Evolutionary conservation across 768 basidiomycete species (phyloP), one percentile per base, ranked within the genome.

Genomic region (Psilocybe sp.): DNA sequence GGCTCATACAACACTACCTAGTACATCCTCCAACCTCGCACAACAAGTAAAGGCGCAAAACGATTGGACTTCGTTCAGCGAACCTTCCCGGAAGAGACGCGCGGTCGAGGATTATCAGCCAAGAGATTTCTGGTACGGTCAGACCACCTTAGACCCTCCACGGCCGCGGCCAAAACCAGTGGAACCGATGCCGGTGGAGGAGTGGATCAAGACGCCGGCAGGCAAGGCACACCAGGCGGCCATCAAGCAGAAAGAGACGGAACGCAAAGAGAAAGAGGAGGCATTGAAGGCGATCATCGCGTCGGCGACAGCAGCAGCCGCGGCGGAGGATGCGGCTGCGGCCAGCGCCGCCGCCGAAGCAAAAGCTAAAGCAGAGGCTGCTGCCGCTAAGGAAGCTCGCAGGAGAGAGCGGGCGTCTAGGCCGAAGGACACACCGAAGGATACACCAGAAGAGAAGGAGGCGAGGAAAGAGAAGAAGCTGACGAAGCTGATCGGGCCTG

Each of bases 391-490:
- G 43, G 65, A 60, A 3, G 59, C 60, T 33, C 63, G 62, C 43
- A 72, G 66, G 58, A 74, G 72, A 58, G 58, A 64, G 33, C 70
- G 69, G 52, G 57, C 66, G 11, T 41, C 49, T 4, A 28, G 23
- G 1, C 52, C 62, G 18, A 75, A 71, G 59, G 84, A 81, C 60
- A 55, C 57, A 12, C 65, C 68, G 50, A 45, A 53, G 45, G 23
- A 4, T 28, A 70, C 77, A 36, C 64, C 76, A 40, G 81, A 85
- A 55, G 80, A 85, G 59, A 84, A 77, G 63, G 82, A 86, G 62
- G 78, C 72, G 4, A 74, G 75, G 44, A 88, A 86, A 74, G 93
- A 97, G 70, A 95, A 93, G 77, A 70, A 81, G 53, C 62, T 97
- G 54, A 62, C 84, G 56, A 91, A 91, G 64, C 76, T 98, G 33